Evolutionary conservation across 164 flowering plant genomes (phyloP).

Genomic region (Magnolia sinica): DNA sequence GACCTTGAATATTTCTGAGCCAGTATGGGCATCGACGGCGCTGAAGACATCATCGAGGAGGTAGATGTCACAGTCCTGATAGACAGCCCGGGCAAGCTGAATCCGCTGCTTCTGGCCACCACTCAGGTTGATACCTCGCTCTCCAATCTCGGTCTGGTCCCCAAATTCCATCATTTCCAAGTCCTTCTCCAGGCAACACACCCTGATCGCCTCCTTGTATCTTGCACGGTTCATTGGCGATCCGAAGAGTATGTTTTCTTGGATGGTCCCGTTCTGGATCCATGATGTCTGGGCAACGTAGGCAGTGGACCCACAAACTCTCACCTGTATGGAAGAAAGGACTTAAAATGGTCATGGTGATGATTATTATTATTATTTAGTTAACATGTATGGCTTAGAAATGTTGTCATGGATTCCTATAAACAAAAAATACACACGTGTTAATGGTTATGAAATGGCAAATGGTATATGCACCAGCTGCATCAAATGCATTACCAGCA

Average conservation of each 20-base stretch:
- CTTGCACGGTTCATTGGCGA: constrained; percentile 60
- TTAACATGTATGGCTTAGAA: background rate
- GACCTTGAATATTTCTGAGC: constrained; percentile 93
- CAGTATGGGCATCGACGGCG: constrained; percentile 99
- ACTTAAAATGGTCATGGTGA: background rate
- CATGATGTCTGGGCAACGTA: constrained; percentile 97
- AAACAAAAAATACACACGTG: too few relatives aligned
- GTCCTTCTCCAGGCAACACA: constrained; percentile 83
- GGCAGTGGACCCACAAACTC: constrained; percentile 85
- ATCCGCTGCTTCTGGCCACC: constrained; percentile 99
- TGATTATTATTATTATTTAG: background rate
- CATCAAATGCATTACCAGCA: too few relatives aligned
- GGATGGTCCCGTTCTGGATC: constrained; percentile 96
- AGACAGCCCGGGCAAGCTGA: constrained; percentile 96
- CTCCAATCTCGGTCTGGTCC: constrained; percentile 98
- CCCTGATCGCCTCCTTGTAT: constrained; percentile 67
- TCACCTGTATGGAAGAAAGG: constrained; percentile 43
- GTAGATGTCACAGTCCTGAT: constrained; percentile 87
- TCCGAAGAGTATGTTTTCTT: constrained; percentile 87
- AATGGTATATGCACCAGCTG: too few relatives aligned
- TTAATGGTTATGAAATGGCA: too few relatives aligned
- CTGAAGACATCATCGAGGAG: constrained; percentile 95
- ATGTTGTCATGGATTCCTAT: too few relatives aligned
- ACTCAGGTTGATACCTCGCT: constrained; percentile 96
- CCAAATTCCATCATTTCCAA: constrained; percentile 96